A percentile compares a stretch with the other conserved stretches of the same genome.
These are phyloP conservation scores for Penicillium sp. DNA, from an alignment of 2,329 filamentous ascomycete species.

Conservation along the genomic window DNA sequence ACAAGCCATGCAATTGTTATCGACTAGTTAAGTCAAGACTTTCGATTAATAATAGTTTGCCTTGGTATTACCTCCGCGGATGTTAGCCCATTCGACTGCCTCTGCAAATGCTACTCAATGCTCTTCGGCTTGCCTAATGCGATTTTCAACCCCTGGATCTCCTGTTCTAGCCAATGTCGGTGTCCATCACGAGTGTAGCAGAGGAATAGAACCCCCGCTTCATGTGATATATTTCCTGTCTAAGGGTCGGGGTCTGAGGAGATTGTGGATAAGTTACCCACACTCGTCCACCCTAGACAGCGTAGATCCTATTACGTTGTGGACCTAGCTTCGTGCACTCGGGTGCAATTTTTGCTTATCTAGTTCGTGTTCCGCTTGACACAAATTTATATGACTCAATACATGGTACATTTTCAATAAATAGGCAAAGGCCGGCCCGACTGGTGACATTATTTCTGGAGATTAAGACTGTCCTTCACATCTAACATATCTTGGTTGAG, in stretches of 20 bases:
- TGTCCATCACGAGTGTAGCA: not conserved
- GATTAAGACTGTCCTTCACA: not conserved
- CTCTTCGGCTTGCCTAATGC: not conserved
- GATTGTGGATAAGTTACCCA: not conserved
- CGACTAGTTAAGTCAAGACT: not conserved
- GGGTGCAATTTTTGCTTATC: not conserved
- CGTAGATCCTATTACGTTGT: not conserved
- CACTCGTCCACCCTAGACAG: not conserved
- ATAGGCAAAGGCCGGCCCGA: not conserved
- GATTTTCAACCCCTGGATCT: not conserved
- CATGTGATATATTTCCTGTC: not conserved
- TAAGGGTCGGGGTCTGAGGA: not conserved
- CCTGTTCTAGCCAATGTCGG: not conserved
- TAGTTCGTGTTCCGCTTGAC: not conserved
- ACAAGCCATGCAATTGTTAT: not conserved
- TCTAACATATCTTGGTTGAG: not conserved
- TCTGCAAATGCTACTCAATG: not conserved
- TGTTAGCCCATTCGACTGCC: not conserved
- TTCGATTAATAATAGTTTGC: not conserved
- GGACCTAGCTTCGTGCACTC: not conserved
- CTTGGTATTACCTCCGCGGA: not conserved
- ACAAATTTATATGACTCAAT: not conserved
- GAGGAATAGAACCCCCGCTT: not conserved
- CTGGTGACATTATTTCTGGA: not conserved
- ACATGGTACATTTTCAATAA: not conserved